Percentiles rank a stretch among this genome's conserved stretches.
Evolutionary conservation across 116 monocot genomes (phyloP).

Genomic region (Dioscorea cayenensis): DNA sequence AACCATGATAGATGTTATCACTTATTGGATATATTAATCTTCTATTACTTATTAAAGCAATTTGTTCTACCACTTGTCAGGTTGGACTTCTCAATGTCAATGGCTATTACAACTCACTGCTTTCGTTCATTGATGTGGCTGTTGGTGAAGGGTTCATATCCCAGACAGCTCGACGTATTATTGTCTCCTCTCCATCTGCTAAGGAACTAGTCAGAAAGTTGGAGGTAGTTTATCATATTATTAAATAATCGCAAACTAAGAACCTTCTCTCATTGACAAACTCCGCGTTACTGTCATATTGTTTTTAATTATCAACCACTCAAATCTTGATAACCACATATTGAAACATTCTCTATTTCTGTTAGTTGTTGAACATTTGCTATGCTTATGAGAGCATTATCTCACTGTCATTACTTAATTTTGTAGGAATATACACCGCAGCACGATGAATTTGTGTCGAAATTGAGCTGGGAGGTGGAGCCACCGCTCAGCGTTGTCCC

Average conservation of each 20-base stretch:
- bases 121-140: conserved; percentile 69
- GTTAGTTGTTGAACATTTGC: not conserved
- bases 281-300: not conserved
- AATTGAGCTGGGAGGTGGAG: conserved; percentile 33
- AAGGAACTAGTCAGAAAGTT: conserved; percentile 55
- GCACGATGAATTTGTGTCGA: conserved; percentile 30
- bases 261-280: not conserved
- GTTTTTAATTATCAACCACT: no score
- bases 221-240: conserved; percentile 36
- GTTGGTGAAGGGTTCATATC: conserved; percentile 73
- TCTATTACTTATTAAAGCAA: not conserved
- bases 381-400: not conserved
- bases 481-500: conserved; percentile 6
- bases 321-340: no score
- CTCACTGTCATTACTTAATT: not conserved
- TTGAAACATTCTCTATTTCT: no score
- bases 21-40: not conserved
- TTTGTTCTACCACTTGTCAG: conserved; percentile 18
- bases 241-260: not conserved
- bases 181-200: conserved; percentile 60
- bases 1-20: not conserved
- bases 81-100: conserved; percentile 77
- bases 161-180: conserved; percentile 45
- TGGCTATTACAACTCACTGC: conserved; percentile 60
- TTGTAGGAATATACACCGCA: conserved; percentile 43